Base-by-base conservation (phyloP, 2,329 filamentous ascomycete species). In the Talaromyces verruculosus region DNA sequence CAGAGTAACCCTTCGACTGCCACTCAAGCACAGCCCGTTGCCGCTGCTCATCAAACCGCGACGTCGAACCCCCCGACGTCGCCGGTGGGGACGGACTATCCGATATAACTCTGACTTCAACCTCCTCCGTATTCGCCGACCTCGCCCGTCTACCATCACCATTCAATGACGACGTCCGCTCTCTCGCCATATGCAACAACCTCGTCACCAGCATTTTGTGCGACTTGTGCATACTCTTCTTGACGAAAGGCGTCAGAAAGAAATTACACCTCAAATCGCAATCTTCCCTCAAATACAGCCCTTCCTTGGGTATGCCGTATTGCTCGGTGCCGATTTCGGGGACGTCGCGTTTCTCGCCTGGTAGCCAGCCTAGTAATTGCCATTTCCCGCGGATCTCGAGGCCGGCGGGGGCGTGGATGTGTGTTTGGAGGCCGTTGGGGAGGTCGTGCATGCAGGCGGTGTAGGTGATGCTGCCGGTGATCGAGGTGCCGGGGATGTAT, bases 321-420 rank as follows among this genome's bases (percentile, higher is more conserved):
- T 85, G 84, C 8, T 91, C 78, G 19, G 67, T 60, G 5, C 89
- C 90, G 17, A 92, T 79, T 79, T 94, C 91, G 15, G 86, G 79
- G 0, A 87, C 83, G 71, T 88, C 84, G 49, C 84, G 81, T 0
- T 87, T 84, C 77, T 95, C 91, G 28, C 89, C 90, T 0, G 89
- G 88, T 57, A 91, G 78, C 8, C 85, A 87, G n/a, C 91, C 91
- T 53, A 87, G 87, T 5, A 96, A 81, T 10, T 83, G 88, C 92
- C 91, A 96, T 78, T 89, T 89, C 39, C 87, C 89, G 68, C 88
- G 87, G 71, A 95, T 91, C 68, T 94, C 87, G 61, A 95, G 84
- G n/a, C 91, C 91, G 72, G 92, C 85, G 0, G 92, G 91, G 15
- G 92, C 92, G 73, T 92, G 93, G 73, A 89, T 88, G 76, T 96